A percentile compares a stretch with the other conserved stretches of the same genome.
These are phyloP conservation scores for Termitomyces heimii DNA, from an alignment of 768 basidiomycete genomes.

Conservation along the genomic window DNA sequence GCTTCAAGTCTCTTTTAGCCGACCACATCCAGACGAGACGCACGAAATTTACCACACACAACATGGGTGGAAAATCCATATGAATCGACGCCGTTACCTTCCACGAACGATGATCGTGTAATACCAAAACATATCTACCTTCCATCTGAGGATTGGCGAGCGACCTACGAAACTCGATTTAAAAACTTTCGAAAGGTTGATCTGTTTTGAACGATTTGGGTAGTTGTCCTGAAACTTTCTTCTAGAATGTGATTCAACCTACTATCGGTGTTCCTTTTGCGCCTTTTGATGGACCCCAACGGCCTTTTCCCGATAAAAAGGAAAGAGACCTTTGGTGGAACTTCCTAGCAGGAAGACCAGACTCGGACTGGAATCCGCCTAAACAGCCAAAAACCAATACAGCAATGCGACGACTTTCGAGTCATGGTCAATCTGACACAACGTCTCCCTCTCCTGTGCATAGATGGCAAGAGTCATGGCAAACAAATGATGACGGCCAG, in stretches of 20 bases:
- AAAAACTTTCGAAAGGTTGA: slow-evolving; percentile 60
- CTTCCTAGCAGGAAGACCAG: slow-evolving; percentile 64
- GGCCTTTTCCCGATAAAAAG: slow-evolving; percentile 60
- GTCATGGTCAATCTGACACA: slow-evolving; percentile 30
- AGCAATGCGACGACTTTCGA: slow-evolving; percentile 12
- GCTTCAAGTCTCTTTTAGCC: neutral
- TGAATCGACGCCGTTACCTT: slow-evolving; percentile 27
- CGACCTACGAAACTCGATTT: slow-evolving; percentile 50
- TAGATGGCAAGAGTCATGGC: slow-evolving; percentile 21
- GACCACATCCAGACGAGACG: slow-evolving; percentile 53
- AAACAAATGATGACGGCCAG: slow-evolving; percentile 36
- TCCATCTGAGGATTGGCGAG: slow-evolving; percentile 66
- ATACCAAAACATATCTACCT: slow-evolving; percentile 29
- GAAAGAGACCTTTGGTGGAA: slow-evolving; percentile 80
- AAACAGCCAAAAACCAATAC: slow-evolving; percentile 31
- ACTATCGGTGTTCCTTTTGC: slow-evolving; percentile 40
- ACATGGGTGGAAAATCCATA: slow-evolving; percentile 70
- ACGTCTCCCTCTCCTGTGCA: neutral
- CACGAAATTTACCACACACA: slow-evolving; percentile 55
- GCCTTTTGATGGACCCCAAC: slow-evolving; percentile 20
- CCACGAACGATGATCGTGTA: slow-evolving; percentile 15
- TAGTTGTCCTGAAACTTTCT: slow-evolving; percentile 5
- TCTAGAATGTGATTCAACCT: slow-evolving; percentile 62
- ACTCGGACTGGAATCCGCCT: slow-evolving; percentile 58
- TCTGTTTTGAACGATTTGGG: neutral